Evolutionary conservation across 1,284 basidiomycete genomes (phyloP).

Genomic region (Schizophyllum amplum): DNA sequence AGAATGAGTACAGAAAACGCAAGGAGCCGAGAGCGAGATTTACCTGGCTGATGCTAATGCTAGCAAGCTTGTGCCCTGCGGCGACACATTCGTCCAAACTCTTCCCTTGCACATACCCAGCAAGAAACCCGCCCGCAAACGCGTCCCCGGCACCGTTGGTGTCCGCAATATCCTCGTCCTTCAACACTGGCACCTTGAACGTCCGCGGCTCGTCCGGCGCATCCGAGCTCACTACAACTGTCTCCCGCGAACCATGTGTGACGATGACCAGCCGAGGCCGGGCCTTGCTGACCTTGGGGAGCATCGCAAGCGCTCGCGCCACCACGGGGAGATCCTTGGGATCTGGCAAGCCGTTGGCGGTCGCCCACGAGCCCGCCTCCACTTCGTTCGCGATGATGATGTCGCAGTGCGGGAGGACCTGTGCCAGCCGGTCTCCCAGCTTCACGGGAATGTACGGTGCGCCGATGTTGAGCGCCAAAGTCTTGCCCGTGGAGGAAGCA

Average conservation of each 20-base stretch:
- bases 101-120: conserved; percentile 80
- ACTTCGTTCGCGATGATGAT: conserved; percentile 91
- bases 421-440: conserved; percentile 78
- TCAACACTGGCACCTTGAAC: conserved; percentile 59
- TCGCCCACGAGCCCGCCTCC: conserved; percentile 87
- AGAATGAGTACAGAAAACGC: not conserved
- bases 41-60: conserved; percentile 87
- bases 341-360: conserved; percentile 48
- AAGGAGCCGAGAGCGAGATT: conserved; percentile 6
- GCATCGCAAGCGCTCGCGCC: conserved; percentile 65
- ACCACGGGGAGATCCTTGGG: conserved; percentile 61
- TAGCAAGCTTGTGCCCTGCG: conserved; percentile 85
- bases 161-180: conserved; percentile 77
- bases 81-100: conserved; percentile 72
- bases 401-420: conserved; percentile 79
- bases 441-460: conserved; percentile 98
- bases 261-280: conserved; percentile 83
- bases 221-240: conserved; percentile 67
- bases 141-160: conserved; percentile 99
- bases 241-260: conserved; percentile 84
- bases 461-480: conserved; percentile 89
- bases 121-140: conserved; percentile 96
- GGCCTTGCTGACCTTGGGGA: conserved; percentile 62
- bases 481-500: conserved; percentile 48
- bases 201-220: conserved; percentile 46